A percentile compares a stretch with the other conserved stretches of the same genome.
These are phyloP conservation scores for Phytopythium chamaehyphon DNA, from an alignment of 352 stramenopile genomes.

Conservation along the genomic window DNA sequence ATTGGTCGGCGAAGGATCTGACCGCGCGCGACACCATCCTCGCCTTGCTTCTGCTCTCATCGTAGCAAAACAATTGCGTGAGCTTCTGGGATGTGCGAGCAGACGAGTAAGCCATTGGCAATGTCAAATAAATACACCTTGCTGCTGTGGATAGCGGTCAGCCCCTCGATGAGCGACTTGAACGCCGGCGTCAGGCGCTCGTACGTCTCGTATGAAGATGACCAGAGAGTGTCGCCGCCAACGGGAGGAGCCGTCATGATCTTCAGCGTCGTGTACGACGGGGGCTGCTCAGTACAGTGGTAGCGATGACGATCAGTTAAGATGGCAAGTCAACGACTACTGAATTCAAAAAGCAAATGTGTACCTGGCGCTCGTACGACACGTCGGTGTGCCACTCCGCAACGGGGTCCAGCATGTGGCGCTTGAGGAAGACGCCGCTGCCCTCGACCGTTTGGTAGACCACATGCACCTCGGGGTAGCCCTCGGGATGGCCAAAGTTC, in stretches of 20 bases:
- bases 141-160: slow-evolving; percentile 26
- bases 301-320: neutral
- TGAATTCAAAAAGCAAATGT: neutral
- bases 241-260: slow-evolving; percentile 21
- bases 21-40: slow-evolving; percentile 8
- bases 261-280: slow-evolving; percentile 30
- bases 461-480: slow-evolving; percentile 18
- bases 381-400: slow-evolving; percentile 26
- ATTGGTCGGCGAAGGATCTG: slow-evolving; percentile 12
- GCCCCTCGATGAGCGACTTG: slow-evolving; percentile 14
- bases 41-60: slow-evolving; percentile 10
- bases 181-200: slow-evolving; percentile 19
- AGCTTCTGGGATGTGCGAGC: no score
- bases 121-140: slow-evolving; percentile 6
- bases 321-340: neutral
- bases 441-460: slow-evolving; percentile 13
- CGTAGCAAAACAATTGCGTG: no score
- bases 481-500: slow-evolving; percentile 17
- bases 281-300: slow-evolving; percentile 7
- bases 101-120: no score
- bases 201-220: slow-evolving; percentile 34
- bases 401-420: slow-evolving; percentile 4
- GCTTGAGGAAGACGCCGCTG: slow-evolving; percentile 8
- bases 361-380: slow-evolving; percentile 22
- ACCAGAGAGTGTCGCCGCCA: slow-evolving; percentile 40